phyloP scores from a whole-genome alignment of 352 stramenopile genomes.

The Phytopythium kandeliae region DNA sequence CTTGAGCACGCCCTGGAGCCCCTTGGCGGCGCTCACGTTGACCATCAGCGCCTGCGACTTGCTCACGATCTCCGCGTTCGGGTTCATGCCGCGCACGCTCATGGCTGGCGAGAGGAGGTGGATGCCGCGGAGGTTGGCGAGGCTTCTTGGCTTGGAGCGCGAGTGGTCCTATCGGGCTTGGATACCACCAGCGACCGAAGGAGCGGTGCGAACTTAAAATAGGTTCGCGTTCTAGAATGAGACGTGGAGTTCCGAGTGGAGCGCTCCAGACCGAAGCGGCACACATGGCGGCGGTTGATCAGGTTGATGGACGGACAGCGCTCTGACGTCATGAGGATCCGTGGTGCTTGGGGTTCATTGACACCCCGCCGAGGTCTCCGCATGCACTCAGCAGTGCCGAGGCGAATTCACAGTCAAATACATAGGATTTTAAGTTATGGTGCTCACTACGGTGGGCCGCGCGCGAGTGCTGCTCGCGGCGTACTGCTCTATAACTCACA shows the following conservation, averaged over 20 bases:
- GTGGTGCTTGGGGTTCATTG: too few species aligned
- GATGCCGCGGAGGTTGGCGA: too few species aligned
- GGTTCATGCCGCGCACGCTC: slow-evolving; percentile 87
- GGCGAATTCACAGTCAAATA: neutral
- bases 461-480: neutral
- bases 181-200: slow-evolving; percentile 11
- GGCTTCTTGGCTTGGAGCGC: neutral
- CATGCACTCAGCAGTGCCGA: too few species aligned
- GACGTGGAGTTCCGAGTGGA: too few species aligned
- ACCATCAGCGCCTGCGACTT: slow-evolving; percentile 95
- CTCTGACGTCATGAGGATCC: too few species aligned
- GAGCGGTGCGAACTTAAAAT: too few species aligned
- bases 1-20: slow-evolving; percentile 95
- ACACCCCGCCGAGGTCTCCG: too few species aligned
- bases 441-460: slow-evolving; percentile 1
- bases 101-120: slow-evolving; percentile 18
- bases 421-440: slow-evolving; percentile 1
- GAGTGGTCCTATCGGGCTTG: slow-evolving; percentile 36
- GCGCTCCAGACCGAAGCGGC: too few species aligned
- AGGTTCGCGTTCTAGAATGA: too few species aligned
- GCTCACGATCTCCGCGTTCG: slow-evolving; percentile 96
- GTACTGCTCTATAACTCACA: neutral
- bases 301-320: too few species aligned
- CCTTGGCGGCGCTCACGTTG: slow-evolving; percentile 96
- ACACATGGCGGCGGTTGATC: too few species aligned